These are phyloP conservation scores for Aspergillus fischeri DNA, from an alignment of 2,329 filamentous ascomycete species.

Conservation along the genomic window DNA sequence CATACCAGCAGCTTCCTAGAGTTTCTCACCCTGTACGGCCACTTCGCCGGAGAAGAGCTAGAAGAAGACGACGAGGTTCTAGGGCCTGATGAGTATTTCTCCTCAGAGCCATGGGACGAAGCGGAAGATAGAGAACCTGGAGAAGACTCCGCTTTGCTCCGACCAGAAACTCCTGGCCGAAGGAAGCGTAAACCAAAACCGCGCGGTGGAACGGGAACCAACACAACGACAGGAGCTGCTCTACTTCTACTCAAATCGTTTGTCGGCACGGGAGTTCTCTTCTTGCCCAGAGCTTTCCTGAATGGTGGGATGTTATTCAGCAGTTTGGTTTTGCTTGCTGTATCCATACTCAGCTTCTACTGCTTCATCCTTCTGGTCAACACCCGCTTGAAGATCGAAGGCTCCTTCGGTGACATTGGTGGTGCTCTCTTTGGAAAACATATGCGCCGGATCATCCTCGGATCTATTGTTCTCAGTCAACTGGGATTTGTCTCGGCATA, in stretches of 20 bases:
- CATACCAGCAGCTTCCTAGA: slow-evolving; percentile 93
- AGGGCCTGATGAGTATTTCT: slow-evolving; percentile 85
- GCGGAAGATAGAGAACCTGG: slow-evolving; percentile 68
- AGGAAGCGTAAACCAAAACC: slow-evolving; percentile 73
- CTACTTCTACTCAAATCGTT: slow-evolving; percentile 93
- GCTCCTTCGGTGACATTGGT: slow-evolving; percentile 97
- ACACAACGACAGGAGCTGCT: slow-evolving; percentile 72
- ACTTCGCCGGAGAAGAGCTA: slow-evolving; percentile 94
- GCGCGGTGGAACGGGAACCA: slow-evolving; percentile 69
- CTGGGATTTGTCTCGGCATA: slow-evolving; percentile 93
- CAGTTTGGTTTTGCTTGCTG: slow-evolving; percentile 79
- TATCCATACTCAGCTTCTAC: slow-evolving; percentile 88
- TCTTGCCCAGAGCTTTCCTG: slow-evolving; percentile 85
- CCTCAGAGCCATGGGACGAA: slow-evolving; percentile 65
- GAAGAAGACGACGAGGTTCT: slow-evolving; percentile 94
- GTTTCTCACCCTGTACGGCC: slow-evolving; percentile 89
- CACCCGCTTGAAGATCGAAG: slow-evolving; percentile 77
- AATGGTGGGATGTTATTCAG: slow-evolving; percentile 98
- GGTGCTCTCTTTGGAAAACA: slow-evolving; percentile 85
- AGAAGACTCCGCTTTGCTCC: slow-evolving; percentile 80
- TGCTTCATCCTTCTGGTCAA: slow-evolving; percentile 93
- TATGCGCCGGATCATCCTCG: slow-evolving; percentile 82
- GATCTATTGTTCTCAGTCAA: slow-evolving; percentile 91
- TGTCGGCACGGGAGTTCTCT: slow-evolving; percentile 91
- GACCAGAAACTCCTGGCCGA: slow-evolving; percentile 61